These are phyloP conservation scores for Colletotrichum sojae DNA, from an alignment of 2,329 filamentous ascomycete species.

Conservation along the genomic window DNA sequence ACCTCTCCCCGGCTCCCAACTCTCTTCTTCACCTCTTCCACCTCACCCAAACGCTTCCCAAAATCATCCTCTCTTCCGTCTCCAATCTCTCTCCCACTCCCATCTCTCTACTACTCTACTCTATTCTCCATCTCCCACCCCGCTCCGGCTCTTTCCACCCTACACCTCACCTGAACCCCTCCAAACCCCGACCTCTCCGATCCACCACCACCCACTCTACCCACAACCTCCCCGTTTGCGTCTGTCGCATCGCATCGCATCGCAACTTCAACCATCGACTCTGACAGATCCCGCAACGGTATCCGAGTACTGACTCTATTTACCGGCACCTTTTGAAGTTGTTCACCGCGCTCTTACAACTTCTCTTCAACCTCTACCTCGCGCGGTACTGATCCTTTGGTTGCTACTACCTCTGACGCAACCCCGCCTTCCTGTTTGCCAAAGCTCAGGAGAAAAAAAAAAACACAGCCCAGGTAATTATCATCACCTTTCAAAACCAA, in stretches of 20 bases:
- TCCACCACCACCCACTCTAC: slow-evolving; percentile 36
- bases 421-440: slow-evolving; percentile 27
- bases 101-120: slow-evolving; percentile 38
- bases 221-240: slow-evolving; percentile 18
- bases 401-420: not conserved
- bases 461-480: slow-evolving; percentile 18
- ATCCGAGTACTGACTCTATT: not conserved
- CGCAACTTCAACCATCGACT: slow-evolving; percentile 14
- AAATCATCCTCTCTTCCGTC: slow-evolving; percentile 45
- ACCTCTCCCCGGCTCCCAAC: slow-evolving; percentile 43
- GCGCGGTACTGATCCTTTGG: not conserved
- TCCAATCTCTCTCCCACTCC: slow-evolving; percentile 39
- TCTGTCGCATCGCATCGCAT: slow-evolving; percentile 26
- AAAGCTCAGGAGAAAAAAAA: slow-evolving; percentile 26
- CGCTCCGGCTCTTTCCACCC: slow-evolving; percentile 25
- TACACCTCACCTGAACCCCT: slow-evolving; percentile 42
- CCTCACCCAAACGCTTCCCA: slow-evolving; percentile 44
- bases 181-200: slow-evolving; percentile 28
- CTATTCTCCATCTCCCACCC: slow-evolving; percentile 27
- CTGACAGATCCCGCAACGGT: slow-evolving; percentile 1
- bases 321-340: not conserved
- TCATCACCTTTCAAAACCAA: slow-evolving; percentile 17
- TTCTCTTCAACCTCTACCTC: slow-evolving; percentile 1
- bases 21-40: slow-evolving; percentile 47
- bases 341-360: not conserved